Percentiles rank a stretch among this genome's conserved stretches.
Conservation (phyloP, 1,284 basidiomycete genomes). For the Somion occarium region DNA sequence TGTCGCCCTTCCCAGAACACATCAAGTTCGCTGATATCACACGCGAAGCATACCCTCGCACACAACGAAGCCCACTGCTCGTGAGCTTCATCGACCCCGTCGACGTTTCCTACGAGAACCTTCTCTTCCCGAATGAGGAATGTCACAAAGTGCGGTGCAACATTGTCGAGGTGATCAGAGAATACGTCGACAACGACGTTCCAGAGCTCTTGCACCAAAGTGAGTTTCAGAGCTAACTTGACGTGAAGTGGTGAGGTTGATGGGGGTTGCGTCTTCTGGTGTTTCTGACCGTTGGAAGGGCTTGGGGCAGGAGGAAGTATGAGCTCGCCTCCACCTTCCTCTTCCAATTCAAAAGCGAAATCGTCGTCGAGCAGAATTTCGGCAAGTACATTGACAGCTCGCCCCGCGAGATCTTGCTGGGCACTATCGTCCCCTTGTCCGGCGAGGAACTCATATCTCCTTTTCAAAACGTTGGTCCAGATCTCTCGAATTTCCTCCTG, state of each 20-base stretch:
- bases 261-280: background rate
- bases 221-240: conserved; percentile 44
- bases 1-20: conserved; percentile 44
- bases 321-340: conserved; percentile 1
- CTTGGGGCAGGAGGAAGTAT: conserved; percentile 13
- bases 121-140: conserved; percentile 45
- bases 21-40: conserved; percentile 40
- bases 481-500: conserved; percentile 34
- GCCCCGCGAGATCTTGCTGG: conserved; percentile 35
- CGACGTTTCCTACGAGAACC: conserved; percentile 40
- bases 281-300: background rate
- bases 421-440: conserved; percentile 23
- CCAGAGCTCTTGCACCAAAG: conserved; percentile 54
- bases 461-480: conserved; percentile 38
- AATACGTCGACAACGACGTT: conserved; percentile 36
- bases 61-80: conserved; percentile 57
- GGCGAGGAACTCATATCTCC: conserved; percentile 20
- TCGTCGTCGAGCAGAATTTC: conserved; percentile 46
- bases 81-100: conserved; percentile 35
- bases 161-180: conserved; percentile 36
- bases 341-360: conserved; percentile 21
- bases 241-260: conserved; percentile 18
- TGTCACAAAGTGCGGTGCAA: conserved; percentile 41
- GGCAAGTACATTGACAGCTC: conserved; percentile 38
- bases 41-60: conserved; percentile 40